These are phyloP conservation scores for Rhizopus arrhizus DNA, from an alignment of 371 early-diverging fungal genomes.

Conservation along the genomic window DNA sequence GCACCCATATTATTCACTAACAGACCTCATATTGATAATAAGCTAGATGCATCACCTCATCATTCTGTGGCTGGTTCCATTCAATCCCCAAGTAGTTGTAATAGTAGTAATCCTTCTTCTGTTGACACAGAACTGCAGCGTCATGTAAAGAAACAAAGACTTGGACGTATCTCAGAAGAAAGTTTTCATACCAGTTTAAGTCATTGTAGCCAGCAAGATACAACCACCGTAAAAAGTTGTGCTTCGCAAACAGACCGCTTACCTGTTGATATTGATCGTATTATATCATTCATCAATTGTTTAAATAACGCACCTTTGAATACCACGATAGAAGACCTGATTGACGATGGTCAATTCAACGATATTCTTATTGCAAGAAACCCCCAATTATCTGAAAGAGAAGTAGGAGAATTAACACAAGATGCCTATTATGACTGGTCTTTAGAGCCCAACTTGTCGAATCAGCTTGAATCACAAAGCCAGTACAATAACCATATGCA, in stretches of 20 bases:
- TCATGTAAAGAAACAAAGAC: too few species aligned
- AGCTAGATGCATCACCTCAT: too few species aligned
- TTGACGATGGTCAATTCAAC: neutral
- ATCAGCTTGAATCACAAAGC: neutral
- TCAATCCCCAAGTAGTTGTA: too few species aligned
- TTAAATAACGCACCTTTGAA: neutral
- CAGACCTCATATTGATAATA: too few species aligned
- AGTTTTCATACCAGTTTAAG: too few species aligned
- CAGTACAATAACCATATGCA: neutral
- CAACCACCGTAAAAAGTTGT: too few species aligned
- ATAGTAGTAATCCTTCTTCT: too few species aligned
- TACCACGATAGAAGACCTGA: neutral
- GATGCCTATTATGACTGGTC: neutral
- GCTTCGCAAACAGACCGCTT: neutral
- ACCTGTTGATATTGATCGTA: neutral
- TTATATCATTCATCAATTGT: neutral
- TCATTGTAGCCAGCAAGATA: too few species aligned
- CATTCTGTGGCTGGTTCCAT: too few species aligned
- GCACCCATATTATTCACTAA: too few species aligned
- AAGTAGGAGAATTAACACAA: neutral
- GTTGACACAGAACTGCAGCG: too few species aligned
- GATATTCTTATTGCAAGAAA: neutral
- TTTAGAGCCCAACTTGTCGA: neutral
- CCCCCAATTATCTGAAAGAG: neutral
- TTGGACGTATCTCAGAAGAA: too few species aligned